Conservation (phyloP, 768 basidiomycete genomes). For the Lepiota subincarnata region DNA sequence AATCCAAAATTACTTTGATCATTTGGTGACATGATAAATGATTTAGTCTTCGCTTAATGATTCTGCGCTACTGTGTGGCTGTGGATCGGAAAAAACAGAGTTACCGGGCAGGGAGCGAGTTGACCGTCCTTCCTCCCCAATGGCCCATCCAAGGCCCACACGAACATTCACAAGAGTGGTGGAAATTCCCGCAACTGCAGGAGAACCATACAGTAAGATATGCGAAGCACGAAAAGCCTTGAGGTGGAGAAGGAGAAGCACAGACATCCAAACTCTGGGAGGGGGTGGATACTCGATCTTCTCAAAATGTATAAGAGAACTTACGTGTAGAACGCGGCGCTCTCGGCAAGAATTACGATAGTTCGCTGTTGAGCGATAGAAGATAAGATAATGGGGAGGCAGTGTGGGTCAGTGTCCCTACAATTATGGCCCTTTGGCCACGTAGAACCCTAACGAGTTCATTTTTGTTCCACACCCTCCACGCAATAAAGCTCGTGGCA, state of each 20-base stretch:
- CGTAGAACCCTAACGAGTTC: background rate
- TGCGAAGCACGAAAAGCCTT: background rate
- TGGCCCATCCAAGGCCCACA: constrained; percentile 3
- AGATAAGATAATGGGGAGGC: background rate
- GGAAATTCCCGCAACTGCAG: constrained; percentile 4
- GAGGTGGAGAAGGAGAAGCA: background rate
- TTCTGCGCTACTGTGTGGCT: too few species aligned
- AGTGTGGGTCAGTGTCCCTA: background rate
- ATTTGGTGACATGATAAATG: too few species aligned
- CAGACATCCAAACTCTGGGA: background rate
- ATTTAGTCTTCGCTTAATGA: too few species aligned
- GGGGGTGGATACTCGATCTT: background rate
- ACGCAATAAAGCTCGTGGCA: background rate
- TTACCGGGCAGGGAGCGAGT: too few species aligned
- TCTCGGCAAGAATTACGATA: background rate
- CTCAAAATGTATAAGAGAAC: background rate
- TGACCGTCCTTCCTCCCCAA: too few species aligned
- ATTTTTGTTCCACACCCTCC: background rate
- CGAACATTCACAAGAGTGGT: constrained; percentile 10
- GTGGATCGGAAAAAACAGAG: too few species aligned
- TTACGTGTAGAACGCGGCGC: constrained; percentile 3
- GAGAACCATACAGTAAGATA: background rate
- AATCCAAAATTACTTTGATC: too few species aligned
- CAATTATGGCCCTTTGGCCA: background rate
- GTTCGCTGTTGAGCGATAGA: too few species aligned